Conservation (phyloP, 2,329 filamentous ascomycete genomes). For the Furcasterigmium furcatum region DNA sequence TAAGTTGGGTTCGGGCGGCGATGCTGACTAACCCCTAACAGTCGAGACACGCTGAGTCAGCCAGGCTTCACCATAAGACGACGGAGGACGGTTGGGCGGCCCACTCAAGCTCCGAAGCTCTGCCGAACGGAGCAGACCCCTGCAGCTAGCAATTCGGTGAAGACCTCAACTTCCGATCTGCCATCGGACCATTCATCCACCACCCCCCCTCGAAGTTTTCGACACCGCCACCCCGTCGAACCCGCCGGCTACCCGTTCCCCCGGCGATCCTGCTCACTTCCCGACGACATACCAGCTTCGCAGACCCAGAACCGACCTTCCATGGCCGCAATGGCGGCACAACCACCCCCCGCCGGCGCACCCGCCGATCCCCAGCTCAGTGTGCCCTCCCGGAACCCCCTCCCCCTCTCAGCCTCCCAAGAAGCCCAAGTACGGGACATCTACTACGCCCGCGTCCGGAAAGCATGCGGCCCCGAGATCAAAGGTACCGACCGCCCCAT, state of each 20-base stretch:
- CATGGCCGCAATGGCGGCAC: conserved; percentile 38
- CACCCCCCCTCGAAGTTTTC: background rate
- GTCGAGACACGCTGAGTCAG: background rate
- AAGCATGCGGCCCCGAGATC: conserved; percentile 73
- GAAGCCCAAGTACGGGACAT: conserved; percentile 79
- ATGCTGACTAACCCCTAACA: too few species aligned
- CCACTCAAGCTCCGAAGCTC: conserved; percentile 1
- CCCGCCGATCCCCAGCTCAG: conserved; percentile 21
- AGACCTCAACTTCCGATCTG: conserved; percentile 2
- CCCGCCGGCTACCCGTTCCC: background rate
- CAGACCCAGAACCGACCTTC: conserved; percentile 2
- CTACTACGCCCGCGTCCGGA: conserved; percentile 76
- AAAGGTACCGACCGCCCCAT: conserved; percentile 52
- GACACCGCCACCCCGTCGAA: background rate
- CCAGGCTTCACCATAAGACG: too few species aligned
- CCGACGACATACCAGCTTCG: background rate
- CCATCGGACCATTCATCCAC: conserved; percentile 3
- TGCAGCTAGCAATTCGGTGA: conserved; percentile 1
- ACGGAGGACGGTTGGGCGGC: too few species aligned
- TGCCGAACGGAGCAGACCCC: background rate
- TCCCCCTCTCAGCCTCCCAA: conserved; percentile 78
- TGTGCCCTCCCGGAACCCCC: conserved; percentile 69
- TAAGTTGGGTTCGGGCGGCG: too few species aligned
- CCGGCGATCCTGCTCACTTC: too few species aligned
- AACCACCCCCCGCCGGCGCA: conserved; percentile 22